phyloP scores from a whole-genome alignment of 176 grass and related monocot genomes.

The Tillandsia leiboldiana region DNA sequence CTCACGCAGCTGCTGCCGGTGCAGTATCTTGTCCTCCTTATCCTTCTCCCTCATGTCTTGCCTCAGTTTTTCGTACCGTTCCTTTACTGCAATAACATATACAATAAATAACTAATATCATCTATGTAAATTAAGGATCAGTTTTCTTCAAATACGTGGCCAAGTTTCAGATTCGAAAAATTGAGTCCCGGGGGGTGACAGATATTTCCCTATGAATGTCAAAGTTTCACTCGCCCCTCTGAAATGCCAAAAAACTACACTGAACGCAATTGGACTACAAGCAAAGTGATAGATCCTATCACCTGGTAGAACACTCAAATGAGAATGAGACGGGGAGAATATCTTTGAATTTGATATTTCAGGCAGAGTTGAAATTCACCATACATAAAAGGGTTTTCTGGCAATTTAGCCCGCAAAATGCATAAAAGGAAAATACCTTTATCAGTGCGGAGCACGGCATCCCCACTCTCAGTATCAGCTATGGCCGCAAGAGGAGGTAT shows the following conservation, averaged over 20 bases:
- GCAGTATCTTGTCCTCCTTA: conserved; percentile 80
- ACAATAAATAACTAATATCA: neutral
- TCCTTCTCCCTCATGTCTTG: conserved; percentile 65
- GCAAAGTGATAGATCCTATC: too few relatives aligned
- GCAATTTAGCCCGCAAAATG: neutral
- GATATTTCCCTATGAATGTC: too few relatives aligned
- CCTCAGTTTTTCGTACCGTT: conserved; percentile 59
- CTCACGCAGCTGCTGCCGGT: conserved; percentile 48
- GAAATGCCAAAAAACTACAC: too few relatives aligned
- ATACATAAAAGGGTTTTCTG: neutral
- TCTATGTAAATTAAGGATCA: neutral
- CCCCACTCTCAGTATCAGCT: conserved; percentile 39
- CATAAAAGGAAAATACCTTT: conserved; percentile 31
- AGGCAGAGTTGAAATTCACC: too few relatives aligned
- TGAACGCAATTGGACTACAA: too few relatives aligned
- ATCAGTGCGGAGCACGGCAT: conserved; percentile 40
- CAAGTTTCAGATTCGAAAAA: too few relatives aligned
- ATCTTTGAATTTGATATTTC: too few relatives aligned
- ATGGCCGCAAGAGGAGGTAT: conserved; percentile 67
- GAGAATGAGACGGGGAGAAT: too few relatives aligned
- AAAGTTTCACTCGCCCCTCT: too few relatives aligned
- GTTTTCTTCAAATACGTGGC: too few relatives aligned
- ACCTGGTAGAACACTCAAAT: too few relatives aligned
- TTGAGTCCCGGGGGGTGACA: too few relatives aligned
- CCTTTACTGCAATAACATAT: conserved; percentile 35